Conservation (phyloP, 345 rosid species). For the Pistacia integerrima region DNA sequence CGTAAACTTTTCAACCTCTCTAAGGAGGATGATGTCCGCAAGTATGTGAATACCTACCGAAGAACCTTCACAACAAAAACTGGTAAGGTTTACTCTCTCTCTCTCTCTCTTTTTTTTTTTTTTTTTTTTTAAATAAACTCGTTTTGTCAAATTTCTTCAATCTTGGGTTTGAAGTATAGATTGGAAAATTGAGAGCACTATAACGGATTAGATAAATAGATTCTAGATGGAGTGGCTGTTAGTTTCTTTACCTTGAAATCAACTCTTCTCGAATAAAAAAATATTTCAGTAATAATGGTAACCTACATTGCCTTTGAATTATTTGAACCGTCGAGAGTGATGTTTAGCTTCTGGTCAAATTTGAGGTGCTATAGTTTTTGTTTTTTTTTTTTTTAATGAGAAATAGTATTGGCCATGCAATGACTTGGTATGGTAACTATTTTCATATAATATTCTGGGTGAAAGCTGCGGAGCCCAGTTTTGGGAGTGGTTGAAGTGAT, state of each 20-base stretch:
- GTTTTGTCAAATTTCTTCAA: background rate
- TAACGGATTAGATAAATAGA: background rate
- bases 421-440: too few relatives aligned
- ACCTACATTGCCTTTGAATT: background rate
- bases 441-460: background rate
- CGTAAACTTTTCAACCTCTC: slow-evolving; percentile 48
- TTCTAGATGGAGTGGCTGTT: background rate
- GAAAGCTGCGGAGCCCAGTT: too few relatives aligned
- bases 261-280: background rate
- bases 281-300: background rate
- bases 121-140: background rate
- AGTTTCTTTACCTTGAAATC: background rate
- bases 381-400: too few relatives aligned
- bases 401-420: background rate
- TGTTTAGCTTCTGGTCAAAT: background rate
- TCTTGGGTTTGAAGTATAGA: too few relatives aligned
- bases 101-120: too few relatives aligned
- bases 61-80: slow-evolving; percentile 48
- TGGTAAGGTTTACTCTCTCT: slow-evolving; percentile 20
- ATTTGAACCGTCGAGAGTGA: background rate
- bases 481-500: background rate
- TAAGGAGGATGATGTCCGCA: slow-evolving; percentile 53
- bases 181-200: background rate
- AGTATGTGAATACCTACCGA: slow-evolving; percentile 52
- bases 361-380: background rate